A percentile compares a stretch with the other conserved stretches of the same genome.
These are phyloP conservation scores for Dioscorea zingiberensis DNA, from an alignment of 106 monocot genomes.

Conservation along the genomic window DNA sequence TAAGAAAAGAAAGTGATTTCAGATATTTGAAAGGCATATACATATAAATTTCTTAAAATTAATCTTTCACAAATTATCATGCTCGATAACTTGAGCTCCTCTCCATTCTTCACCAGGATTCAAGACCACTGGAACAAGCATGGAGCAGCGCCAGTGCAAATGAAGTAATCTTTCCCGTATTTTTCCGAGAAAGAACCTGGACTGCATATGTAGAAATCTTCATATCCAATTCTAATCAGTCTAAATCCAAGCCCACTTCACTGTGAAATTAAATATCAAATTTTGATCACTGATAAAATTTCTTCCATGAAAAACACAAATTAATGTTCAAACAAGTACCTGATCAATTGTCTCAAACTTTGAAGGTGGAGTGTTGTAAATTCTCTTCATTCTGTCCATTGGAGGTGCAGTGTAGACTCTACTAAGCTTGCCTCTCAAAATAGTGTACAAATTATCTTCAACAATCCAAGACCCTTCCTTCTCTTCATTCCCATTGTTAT, in stretches of 20 bases:
- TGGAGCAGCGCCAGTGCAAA: slow-evolving; percentile 84
- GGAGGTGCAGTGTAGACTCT: slow-evolving; percentile 78
- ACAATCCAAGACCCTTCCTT: slow-evolving; percentile 44
- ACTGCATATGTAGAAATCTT: slow-evolving; percentile 68
- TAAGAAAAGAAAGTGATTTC: neutral
- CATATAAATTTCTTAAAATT: neutral
- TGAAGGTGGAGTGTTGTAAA: slow-evolving; percentile 70
- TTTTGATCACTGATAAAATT: neutral
- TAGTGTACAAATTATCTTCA: slow-evolving; percentile 52
- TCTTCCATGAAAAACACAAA: neutral
- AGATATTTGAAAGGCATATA: too few species aligned
- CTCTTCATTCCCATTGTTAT: neutral
- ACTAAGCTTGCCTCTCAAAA: slow-evolving; percentile 54
- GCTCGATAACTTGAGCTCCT: slow-evolving; percentile 92
- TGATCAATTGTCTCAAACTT: slow-evolving; percentile 80
- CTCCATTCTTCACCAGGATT: slow-evolving; percentile 80
- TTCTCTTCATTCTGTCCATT: slow-evolving; percentile 62
- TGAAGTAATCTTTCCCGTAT: slow-evolving; percentile 65
- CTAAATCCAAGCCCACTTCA: slow-evolving; percentile 75
- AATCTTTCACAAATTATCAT: slow-evolving; percentile 67
- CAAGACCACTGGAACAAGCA: slow-evolving; percentile 70
- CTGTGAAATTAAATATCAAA: slow-evolving; percentile 24
- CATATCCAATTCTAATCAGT: slow-evolving; percentile 87
- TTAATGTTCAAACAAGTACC: slow-evolving; percentile 18
- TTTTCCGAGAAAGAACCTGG: slow-evolving; percentile 60